phyloP scores from a whole-genome alignment of 345 rosid species.

The Xanthoceras sorbifolium region DNA sequence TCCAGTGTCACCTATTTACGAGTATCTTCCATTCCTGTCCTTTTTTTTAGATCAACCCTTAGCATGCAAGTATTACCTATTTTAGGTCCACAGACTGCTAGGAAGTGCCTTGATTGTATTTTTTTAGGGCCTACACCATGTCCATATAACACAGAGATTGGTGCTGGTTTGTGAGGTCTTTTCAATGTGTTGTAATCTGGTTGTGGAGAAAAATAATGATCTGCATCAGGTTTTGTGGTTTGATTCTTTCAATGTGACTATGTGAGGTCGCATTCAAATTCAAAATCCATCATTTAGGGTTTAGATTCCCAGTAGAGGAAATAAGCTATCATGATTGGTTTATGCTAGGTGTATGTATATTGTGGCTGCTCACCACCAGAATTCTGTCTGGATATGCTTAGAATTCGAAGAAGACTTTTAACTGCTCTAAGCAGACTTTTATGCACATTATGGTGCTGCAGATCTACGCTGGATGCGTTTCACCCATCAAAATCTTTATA shows the following conservation, averaged over 20 bases:
- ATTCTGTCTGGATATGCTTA: neutral
- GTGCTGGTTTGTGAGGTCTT: neutral
- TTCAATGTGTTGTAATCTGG: neutral
- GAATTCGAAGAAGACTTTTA: neutral
- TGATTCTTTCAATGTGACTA: neutral
- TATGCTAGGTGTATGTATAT: neutral
- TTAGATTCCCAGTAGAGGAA: neutral
- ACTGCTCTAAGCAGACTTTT: neutral
- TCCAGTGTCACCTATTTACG: neutral
- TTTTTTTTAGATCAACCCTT: constrained; percentile 11
- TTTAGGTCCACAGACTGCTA: neutral
- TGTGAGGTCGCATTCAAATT: neutral
- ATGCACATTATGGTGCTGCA: neutral
- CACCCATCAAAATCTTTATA: neutral
- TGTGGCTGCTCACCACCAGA: neutral
- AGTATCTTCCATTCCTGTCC: neutral
- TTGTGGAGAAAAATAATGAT: neutral
- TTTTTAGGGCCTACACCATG: neutral
- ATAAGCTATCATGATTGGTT: neutral
- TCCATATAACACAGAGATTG: neutral
- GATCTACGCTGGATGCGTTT: neutral
- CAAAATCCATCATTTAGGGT: neutral
- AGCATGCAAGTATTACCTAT: neutral
- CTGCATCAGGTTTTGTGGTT: neutral
- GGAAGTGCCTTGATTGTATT: neutral